Conservation (phyloP, 352 stramenopile genomes). For the Blastocystis sp. region DNA sequence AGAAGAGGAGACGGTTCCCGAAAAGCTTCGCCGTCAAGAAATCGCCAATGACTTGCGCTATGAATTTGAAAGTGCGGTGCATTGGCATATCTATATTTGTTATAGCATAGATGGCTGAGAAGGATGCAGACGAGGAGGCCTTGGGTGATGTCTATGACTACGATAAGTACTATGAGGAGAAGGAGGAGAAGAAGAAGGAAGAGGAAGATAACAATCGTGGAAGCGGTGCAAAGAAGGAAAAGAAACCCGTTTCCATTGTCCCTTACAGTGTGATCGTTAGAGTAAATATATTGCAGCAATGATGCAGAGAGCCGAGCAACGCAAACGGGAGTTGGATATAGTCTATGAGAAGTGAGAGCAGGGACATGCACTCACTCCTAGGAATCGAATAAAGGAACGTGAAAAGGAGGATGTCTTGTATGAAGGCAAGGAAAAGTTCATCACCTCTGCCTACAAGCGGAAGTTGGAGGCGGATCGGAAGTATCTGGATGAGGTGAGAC, state of each 20-base stretch:
- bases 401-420: constrained; percentile 78
- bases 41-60: constrained; percentile 39
- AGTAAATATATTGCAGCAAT: constrained; percentile 45
- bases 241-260: constrained; percentile 1
- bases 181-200: constrained; percentile 17
- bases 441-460: constrained; percentile 83
- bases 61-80: constrained; percentile 6
- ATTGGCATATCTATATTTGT: not conserved
- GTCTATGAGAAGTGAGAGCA: constrained; percentile 7
- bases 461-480: constrained; percentile 73
- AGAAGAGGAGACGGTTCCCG: not conserved
- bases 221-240: not conserved
- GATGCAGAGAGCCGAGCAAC: constrained; percentile 21
- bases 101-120: constrained; percentile 16
- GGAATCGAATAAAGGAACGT: constrained; percentile 77
- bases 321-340: constrained; percentile 45
- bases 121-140: constrained; percentile 16
- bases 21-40: constrained; percentile 4
- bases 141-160: constrained; percentile 25
- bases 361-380: not conserved
- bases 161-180: constrained; percentile 33
- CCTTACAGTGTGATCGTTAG: not conserved
- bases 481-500: constrained; percentile 28
- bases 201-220: not conserved
- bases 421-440: constrained; percentile 82